Evolutionary conservation across 768 basidiomycete genomes (phyloP).

Genomic region (Calocera viscosa): DNA sequence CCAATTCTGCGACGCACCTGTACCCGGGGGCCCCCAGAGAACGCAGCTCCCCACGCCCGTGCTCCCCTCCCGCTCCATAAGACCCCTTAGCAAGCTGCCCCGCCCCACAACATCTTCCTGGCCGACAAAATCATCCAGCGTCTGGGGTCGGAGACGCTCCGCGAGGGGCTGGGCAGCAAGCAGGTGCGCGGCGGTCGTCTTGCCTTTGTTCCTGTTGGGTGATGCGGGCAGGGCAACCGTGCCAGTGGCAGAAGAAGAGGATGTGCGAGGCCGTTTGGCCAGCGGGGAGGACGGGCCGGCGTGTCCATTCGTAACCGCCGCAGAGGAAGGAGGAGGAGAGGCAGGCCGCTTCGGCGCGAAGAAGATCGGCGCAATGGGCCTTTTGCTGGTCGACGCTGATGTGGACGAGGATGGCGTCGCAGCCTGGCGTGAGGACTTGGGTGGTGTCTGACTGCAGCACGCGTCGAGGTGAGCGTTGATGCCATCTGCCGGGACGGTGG

Average conservation of each 20-base stretch:
- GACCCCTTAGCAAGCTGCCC: slow-evolving; percentile 43
- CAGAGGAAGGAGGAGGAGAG: neutral
- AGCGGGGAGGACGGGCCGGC: slow-evolving; percentile 6
- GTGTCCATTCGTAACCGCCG: neutral
- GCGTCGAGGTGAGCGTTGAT: slow-evolving; percentile 46
- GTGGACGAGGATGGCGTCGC: slow-evolving; percentile 11
- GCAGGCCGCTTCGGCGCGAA: slow-evolving; percentile 13
- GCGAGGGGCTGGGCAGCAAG: slow-evolving; percentile 45
- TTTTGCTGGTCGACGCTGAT: slow-evolving; percentile 18
- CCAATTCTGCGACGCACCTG: slow-evolving; percentile 2
- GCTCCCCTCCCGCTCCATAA: slow-evolving; percentile 37
- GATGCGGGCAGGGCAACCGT: slow-evolving; percentile 12
- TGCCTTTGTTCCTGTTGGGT: slow-evolving; percentile 18
- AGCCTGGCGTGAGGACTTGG: slow-evolving; percentile 11
- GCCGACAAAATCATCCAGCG: slow-evolving; percentile 56
- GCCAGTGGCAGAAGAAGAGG: slow-evolving; percentile 9
- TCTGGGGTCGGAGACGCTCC: slow-evolving; percentile 55
- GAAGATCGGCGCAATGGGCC: slow-evolving; percentile 36
- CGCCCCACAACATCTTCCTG: slow-evolving; percentile 51
- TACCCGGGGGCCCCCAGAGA: slow-evolving; percentile 64
- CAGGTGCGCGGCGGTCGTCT: slow-evolving; percentile 20
- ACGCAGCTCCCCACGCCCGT: slow-evolving; percentile 44
- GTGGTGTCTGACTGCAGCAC: slow-evolving; percentile 27
- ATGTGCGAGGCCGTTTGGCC: slow-evolving; percentile 15
- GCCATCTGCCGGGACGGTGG: slow-evolving; percentile 29